Percentiles rank a stretch among this genome's conserved stretches.
These are phyloP conservation scores for Phytophthora melonis DNA, from an alignment of 352 stramenopile genomes.

Conservation along the genomic window DNA sequence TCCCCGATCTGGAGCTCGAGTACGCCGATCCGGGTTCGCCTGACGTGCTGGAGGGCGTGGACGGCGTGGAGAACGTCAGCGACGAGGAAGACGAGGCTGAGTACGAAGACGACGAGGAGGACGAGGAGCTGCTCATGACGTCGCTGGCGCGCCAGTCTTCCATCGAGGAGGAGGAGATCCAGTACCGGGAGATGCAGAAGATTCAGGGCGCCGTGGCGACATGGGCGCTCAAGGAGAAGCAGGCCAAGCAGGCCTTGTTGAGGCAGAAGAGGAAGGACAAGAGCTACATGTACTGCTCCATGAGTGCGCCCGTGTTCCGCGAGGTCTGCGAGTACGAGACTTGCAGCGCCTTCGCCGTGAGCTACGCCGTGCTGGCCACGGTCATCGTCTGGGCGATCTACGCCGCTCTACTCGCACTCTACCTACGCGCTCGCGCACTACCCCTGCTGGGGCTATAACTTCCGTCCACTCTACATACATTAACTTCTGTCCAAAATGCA, in stretches of 20 bases:
- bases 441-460: neutral
- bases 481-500: neutral
- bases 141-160: constrained; percentile 49
- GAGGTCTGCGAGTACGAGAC: constrained; percentile 56
- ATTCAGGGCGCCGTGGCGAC: constrained; percentile 61
- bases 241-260: constrained; percentile 49
- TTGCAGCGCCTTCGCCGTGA: constrained; percentile 51
- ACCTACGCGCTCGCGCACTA: neutral
- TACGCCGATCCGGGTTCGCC: constrained; percentile 36
- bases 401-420: neutral
- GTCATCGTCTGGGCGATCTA: constrained; percentile 52
- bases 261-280: constrained; percentile 37
- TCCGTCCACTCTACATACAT: neutral
- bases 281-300: constrained; percentile 35
- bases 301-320: constrained; percentile 33
- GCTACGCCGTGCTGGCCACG: constrained; percentile 60
- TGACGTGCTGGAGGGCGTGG: constrained; percentile 51
- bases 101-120: constrained; percentile 45
- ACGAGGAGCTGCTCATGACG: constrained; percentile 52
- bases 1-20: constrained; percentile 27
- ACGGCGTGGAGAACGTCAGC: constrained; percentile 48
- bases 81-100: constrained; percentile 52
- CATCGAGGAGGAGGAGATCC: constrained; percentile 59
- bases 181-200: constrained; percentile 63
- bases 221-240: constrained; percentile 62